These are phyloP conservation scores for Neurospora africana DNA, from an alignment of 495 filamentous ascomycete species.

Conservation along the genomic window DNA sequence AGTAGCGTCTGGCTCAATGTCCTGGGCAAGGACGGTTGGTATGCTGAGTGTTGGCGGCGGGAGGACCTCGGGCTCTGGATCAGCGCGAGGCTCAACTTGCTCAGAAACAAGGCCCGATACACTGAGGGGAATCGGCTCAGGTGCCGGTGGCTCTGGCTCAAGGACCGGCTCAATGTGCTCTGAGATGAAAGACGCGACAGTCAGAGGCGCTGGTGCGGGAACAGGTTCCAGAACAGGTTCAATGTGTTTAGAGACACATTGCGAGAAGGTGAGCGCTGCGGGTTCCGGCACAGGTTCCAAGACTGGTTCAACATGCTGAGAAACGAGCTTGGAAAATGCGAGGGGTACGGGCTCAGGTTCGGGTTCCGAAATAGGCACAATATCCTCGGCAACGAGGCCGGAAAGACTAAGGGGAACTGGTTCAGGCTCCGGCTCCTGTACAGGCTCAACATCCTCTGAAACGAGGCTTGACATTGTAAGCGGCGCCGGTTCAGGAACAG, in stretches of 20 bases:
- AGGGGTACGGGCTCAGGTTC: constrained; percentile 3
- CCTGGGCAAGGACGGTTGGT: constrained; percentile 18
- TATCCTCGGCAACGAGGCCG: neutral
- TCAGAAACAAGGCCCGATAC: constrained; percentile 10
- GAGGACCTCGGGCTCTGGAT: constrained; percentile 13
- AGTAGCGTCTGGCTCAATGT: constrained; percentile 14
- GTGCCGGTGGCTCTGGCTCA: constrained; percentile 12
- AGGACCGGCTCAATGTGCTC: constrained; percentile 19
- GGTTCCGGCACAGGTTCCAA: constrained; percentile 3
- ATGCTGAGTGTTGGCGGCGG: constrained; percentile 15
- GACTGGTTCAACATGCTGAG: constrained; percentile 8
- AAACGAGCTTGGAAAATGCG: constrained; percentile 11
- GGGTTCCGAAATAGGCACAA: constrained; percentile 10
- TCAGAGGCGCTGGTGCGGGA: constrained; percentile 9
- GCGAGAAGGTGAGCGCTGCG: constrained; percentile 7
- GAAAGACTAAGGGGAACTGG: constrained; percentile 10
- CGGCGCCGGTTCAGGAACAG: constrained; percentile 5
- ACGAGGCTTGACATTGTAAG: constrained; percentile 16
- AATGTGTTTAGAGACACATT: constrained; percentile 10
- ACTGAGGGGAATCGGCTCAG: constrained; percentile 1
- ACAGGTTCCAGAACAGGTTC: constrained; percentile 16
- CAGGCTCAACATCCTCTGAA: constrained; percentile 19
- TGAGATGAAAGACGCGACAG: constrained; percentile 14
- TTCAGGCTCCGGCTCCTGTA: constrained; percentile 9
- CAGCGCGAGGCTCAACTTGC: constrained; percentile 14